A percentile compares a stretch with the other conserved stretches of the same genome.
Evolutionary conservation across 2,329 filamentous ascomycete genomes (phyloP).

Genomic region (Aspergillus phoenicis): DNA sequence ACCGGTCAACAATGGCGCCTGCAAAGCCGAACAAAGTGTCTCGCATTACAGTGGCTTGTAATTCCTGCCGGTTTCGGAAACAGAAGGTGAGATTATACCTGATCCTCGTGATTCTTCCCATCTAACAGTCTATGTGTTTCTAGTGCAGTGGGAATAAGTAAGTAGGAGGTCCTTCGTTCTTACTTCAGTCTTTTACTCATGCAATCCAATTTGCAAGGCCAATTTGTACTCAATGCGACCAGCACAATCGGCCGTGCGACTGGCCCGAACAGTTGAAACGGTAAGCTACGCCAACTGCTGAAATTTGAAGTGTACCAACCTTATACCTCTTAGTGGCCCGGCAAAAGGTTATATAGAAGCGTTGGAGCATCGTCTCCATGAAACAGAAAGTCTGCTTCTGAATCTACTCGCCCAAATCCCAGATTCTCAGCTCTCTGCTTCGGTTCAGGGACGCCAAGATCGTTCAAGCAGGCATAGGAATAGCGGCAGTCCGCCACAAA

Average conservation of each 20-base stretch:
- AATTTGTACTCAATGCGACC: constrained; percentile 39
- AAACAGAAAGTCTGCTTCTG: constrained; percentile 46
- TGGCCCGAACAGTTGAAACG: constrained; percentile 45
- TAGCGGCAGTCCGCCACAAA: not conserved
- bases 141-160: constrained; percentile 45
- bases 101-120: not conserved
- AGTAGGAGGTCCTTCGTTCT: constrained; percentile 16
- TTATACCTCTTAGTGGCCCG: constrained; percentile 39
- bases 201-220: constrained; percentile 29
- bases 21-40: constrained; percentile 30
- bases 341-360: constrained; percentile 52
- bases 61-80: constrained; percentile 45
- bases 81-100: constrained; percentile 39
- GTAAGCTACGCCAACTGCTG: constrained; percentile 23
- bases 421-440: constrained; percentile 33
- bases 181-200: constrained; percentile 8
- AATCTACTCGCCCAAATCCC: constrained; percentile 39
- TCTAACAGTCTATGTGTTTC: not conserved
- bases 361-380: constrained; percentile 46
- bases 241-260: constrained; percentile 36
- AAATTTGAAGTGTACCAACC: not conserved
- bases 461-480: not conserved
- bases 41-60: constrained; percentile 46
- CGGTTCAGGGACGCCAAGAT: constrained; percentile 17
- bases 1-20: constrained; percentile 10